Base-by-base conservation (phyloP, 169 alveolate species). In the Plasmodium cynomolgi region DNA sequence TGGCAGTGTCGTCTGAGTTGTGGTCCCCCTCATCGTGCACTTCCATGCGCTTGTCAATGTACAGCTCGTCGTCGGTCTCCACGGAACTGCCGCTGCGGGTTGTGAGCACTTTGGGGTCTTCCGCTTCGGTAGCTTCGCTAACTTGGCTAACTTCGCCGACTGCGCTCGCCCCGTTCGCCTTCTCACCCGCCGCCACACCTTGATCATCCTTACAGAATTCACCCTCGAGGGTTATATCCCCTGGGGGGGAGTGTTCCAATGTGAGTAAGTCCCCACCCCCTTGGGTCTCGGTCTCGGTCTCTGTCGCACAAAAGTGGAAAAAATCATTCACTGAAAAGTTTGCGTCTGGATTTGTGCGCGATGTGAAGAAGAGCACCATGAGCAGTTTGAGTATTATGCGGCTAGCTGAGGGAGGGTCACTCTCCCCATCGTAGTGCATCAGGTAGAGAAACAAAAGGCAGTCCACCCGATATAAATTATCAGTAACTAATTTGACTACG, bases 391-490 rank as follows among this genome's bases (percentile, higher is more conserved):
- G 39, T 20, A 84, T 5, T 7, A 84, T 50, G 37, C 58, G 71
- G 9, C 41, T 54, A 9, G 56, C 13, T 47, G 29, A n/a, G 17
- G 15, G 23, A 7, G 33, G 31, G n/a, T 58, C 31, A 8, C 39
- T 44, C 37, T 80, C 50, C 23, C 77, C 37, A 11, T 68, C 39
- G 77, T 0, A 4, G 6, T 58, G 15, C 4, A 17, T 11, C 31
- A 88, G 82, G 20, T 80, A 37, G 7, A 88, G 31, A 2, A 74
- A 34, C 20, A 88, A 8, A 37, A 88, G 41, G n/a, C 44, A 41
- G 6, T 88, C 94, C 5, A 88, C 15, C 11, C 54, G 26, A 26
- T 62, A 54, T 47, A 88, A 39, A 37, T 88, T 56, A 33, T 88
- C 83, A 44, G 73, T 13, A 50, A 88, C 17, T 80, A 88, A 68